Base-by-base conservation (phyloP, 2,329 filamentous ascomycete genomes). In the Cytospora leucostoma region DNA sequence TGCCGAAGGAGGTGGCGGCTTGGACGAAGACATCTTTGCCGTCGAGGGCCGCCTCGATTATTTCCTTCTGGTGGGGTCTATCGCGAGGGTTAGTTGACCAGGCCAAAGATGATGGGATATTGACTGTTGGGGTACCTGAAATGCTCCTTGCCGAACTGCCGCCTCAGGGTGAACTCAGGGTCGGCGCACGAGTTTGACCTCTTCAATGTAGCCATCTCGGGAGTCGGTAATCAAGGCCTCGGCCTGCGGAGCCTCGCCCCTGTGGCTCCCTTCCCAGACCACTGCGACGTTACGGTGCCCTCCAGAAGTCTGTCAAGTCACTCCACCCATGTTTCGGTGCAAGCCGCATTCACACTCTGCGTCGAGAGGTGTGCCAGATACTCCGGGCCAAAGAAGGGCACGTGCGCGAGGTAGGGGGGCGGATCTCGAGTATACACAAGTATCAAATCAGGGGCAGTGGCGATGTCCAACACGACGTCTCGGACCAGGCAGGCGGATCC, bases 1-100 rank as follows among this genome's bases (percentile, higher is more conserved):
- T 97, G 50, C 93, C 94, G 74, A 97, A 97, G 11, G 89, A 92
- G 3, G 91, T 93, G 61, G 91, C 91, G 54, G 94, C 94, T 76
- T 97, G 94, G 1, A 98, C 84, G 72, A 96, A 97, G 51, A 98
- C 90, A 88, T 98, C 94, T 67, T 93, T 83, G 17, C 92, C 90
- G 62, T 90, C 86, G 10, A 97, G 81, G 3, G 91, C 91, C 8
- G 92, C 90, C 63, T 84, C 82, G 61, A 98, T 94, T 62, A 97
- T 93, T 71, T 98, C 93, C 65, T 91, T 87, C 73, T 97, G 94
- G 44, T 91, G 80, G 12, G 93, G 92, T 69, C 92, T 93, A 65
- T 19, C 52, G 13, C 33, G 7, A 27, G 12, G 6, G 51, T 51
- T 11, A 34, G n/a, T 51, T 6, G 13, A 2, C 4, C 3, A 33